phyloP scores from a whole-genome alignment of 2,329 filamentous ascomycete species.

The Beauveria caledonica region DNA sequence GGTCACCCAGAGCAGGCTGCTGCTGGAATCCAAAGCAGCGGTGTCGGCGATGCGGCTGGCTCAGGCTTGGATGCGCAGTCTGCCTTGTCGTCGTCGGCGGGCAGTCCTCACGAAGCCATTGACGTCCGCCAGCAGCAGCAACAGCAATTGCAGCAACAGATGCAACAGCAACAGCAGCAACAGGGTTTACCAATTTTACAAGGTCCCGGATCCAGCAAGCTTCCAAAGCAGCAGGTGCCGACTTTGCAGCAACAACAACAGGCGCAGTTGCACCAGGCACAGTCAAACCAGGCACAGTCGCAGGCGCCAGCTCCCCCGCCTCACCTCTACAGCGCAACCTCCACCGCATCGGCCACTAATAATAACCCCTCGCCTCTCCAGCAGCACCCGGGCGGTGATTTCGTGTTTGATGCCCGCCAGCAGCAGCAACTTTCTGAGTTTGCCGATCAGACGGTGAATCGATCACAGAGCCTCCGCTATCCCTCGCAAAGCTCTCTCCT shows the following conservation, averaged over 20 bases:
- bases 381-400: slow-evolving; percentile 17
- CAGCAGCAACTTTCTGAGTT: slow-evolving; percentile 30
- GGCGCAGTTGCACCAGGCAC: slow-evolving; percentile 10
- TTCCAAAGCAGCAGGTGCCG: slow-evolving; percentile 18
- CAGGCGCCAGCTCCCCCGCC: slow-evolving; percentile 19
- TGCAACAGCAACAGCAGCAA: slow-evolving; percentile 21
- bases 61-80: slow-evolving; percentile 12
- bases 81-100: slow-evolving; percentile 4
- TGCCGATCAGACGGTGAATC: slow-evolving; percentile 35
- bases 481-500: slow-evolving; percentile 24
- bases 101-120: slow-evolving; percentile 11
- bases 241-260: slow-evolving; percentile 12
- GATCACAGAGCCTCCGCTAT: slow-evolving; percentile 46
- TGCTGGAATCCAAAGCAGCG: slow-evolving; percentile 1
- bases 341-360: slow-evolving; percentile 18
- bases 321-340: slow-evolving; percentile 24
- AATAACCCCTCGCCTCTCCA: slow-evolving; percentile 15
- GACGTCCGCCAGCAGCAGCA: slow-evolving; percentile 14
- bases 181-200: slow-evolving; percentile 16
- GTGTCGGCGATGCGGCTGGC: slow-evolving; percentile 1
- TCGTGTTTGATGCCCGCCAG: slow-evolving; percentile 27
- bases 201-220: slow-evolving; percentile 16
- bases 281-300: slow-evolving; percentile 18
- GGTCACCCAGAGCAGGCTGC: slow-evolving; percentile 26
- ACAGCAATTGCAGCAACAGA: slow-evolving; percentile 18